Base-by-base conservation (phyloP, 176 grass and related monocot species). In the Cenchrus americanus region DNA sequence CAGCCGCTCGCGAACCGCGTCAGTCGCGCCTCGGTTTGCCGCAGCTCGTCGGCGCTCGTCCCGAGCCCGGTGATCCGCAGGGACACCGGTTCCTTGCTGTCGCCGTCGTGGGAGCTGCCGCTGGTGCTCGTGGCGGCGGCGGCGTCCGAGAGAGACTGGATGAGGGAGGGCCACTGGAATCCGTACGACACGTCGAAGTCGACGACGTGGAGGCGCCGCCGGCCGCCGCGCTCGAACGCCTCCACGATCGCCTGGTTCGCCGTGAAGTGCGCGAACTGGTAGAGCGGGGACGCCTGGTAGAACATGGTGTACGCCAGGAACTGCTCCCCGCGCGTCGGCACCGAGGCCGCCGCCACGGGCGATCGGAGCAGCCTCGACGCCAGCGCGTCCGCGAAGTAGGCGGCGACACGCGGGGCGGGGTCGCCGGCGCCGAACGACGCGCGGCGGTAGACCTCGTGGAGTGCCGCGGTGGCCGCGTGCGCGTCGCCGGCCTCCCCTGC, bases 191-290 rank as follows among this genome's bases (percentile, higher is more conserved):
- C 92, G 74, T 97, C 88, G 78, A 97, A 89, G 79, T 97, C 92
- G 18, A 93, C 57, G 58, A 97, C 78, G 66, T 97, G 95, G 78
- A 97, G 83, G 18, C 53, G 49, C 4, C 88, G 60, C 17, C 66
- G 49, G 24, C 83, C 78, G 77, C 49, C 42, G 66, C 19, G 52
- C 66, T 97, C 76, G 69, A 97, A 97, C 47, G 92, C 86, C 80
- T 97, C 95, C 0, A 94, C 64, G 64, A 97, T 94, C n/a, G 88
- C 93, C 86, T 97, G 95, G 89, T 97, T 97, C 11, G 95, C 92
- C 14, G 92, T 91, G 91, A 97, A 97, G 77, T 97, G 95, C 61
- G 92, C 88, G 50, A 97, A 89, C 81, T 97, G 92, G 78, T 86
- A 89, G 46, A 87, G 68, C 22, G 90, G 95, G 19, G 90, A 89